phyloP scores from a whole-genome alignment of 805 yeast genomes.

The Kuraishia molischiana region DNA sequence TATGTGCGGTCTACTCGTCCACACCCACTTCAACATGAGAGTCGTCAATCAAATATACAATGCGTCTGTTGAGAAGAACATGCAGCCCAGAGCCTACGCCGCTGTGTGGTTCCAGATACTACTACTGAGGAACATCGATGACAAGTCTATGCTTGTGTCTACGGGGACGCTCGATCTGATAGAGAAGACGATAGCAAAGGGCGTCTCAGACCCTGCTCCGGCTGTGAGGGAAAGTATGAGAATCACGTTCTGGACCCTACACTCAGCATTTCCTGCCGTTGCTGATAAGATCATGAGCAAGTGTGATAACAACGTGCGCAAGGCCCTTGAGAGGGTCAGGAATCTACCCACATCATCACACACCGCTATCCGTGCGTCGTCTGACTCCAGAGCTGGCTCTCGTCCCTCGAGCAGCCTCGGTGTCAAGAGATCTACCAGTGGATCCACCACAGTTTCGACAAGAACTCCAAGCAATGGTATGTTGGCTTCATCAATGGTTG shows the following conservation, averaged over 20 bases:
- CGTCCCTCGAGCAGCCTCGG: background rate
- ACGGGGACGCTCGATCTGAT: conserved; percentile 30
- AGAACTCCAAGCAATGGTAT: conserved; percentile 9
- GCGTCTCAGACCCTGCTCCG: conserved; percentile 73
- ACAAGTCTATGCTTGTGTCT: conserved; percentile 17
- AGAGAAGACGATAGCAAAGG: conserved; percentile 42
- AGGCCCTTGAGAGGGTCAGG: conserved; percentile 52
- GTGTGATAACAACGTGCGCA: conserved; percentile 36
- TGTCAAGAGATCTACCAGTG: background rate
- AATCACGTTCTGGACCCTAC: conserved; percentile 62
- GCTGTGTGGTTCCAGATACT: conserved; percentile 62
- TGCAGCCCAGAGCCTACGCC: conserved; percentile 60
- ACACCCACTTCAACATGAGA: conserved; percentile 44
- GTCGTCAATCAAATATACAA: conserved; percentile 36
- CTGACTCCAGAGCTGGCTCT: background rate
- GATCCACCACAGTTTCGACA: background rate
- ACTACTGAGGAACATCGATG: conserved; percentile 38
- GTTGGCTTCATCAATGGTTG: conserved; percentile 4
- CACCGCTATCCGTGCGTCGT: background rate
- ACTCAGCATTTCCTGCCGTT: conserved; percentile 39
- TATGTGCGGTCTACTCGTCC: conserved; percentile 42
- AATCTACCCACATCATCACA: no score
- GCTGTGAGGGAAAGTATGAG: conserved; percentile 71
- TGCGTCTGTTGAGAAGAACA: conserved; percentile 59
- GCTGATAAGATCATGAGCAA: conserved; percentile 29